Percentiles rank a stretch among this genome's conserved stretches.
Evolutionary conservation across 495 filamentous ascomycete species (phyloP).

Genomic region (Evansstolkia leycettana): DNA sequence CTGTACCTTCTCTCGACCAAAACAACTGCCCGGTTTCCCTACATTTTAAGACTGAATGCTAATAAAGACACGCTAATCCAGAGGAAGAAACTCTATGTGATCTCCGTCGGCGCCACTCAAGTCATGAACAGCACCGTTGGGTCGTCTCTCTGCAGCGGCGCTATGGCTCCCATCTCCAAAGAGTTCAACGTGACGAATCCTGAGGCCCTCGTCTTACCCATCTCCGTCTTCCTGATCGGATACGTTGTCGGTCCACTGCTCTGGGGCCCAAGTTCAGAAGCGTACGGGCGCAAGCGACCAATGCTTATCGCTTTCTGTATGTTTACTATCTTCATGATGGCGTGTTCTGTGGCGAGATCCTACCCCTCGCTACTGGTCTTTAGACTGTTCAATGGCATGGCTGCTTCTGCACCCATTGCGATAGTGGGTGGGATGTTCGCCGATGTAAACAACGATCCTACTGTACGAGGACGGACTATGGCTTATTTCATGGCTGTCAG

Average conservation of each 20-base stretch:
- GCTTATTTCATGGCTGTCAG: slow-evolving; percentile 56
- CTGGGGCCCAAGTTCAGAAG: slow-evolving; percentile 57
- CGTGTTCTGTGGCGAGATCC: slow-evolving; percentile 51
- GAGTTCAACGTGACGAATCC: slow-evolving; percentile 48
- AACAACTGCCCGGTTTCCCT: not conserved
- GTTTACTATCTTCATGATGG: slow-evolving; percentile 57
- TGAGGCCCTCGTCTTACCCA: slow-evolving; percentile 52
- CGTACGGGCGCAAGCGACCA: slow-evolving; percentile 49
- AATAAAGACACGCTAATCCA: slow-evolving; percentile 4
- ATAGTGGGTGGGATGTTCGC: slow-evolving; percentile 61
- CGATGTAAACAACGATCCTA: slow-evolving; percentile 50
- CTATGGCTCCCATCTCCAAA: slow-evolving; percentile 41
- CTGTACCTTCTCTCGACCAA: too few species aligned
- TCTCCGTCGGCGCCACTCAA: slow-evolving; percentile 44
- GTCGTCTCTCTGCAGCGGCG: slow-evolving; percentile 52
- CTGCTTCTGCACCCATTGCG: slow-evolving; percentile 53
- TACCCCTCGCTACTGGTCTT: slow-evolving; percentile 56
- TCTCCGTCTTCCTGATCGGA: slow-evolving; percentile 61
- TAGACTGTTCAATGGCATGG: slow-evolving; percentile 50
- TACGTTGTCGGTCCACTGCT: slow-evolving; percentile 52
- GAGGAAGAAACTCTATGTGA: slow-evolving; percentile 43
- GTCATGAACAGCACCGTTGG: slow-evolving; percentile 69
- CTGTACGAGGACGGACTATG: slow-evolving; percentile 53
- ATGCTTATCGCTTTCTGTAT: slow-evolving; percentile 46
- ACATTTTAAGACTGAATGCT: not conserved